These are phyloP conservation scores for Brassica carinata DNA, from an alignment of 345 rosid genomes.

Conservation along the genomic window DNA sequence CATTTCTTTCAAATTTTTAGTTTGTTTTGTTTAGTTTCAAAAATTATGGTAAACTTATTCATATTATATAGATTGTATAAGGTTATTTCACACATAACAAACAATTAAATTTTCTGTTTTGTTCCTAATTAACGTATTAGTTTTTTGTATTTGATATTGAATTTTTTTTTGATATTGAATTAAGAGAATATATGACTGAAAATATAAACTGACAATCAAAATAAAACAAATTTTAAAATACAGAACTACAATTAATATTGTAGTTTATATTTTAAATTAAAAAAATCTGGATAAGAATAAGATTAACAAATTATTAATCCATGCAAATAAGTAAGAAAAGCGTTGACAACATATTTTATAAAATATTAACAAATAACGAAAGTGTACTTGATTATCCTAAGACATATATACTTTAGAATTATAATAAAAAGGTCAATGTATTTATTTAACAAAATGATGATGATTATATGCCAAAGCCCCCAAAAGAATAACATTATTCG, in stretches of 20 bases:
- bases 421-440: slow-evolving; percentile 2
- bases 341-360: background rate
- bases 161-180: too few relatives aligned
- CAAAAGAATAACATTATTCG: slow-evolving; percentile 19
- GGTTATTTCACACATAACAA: too few relatives aligned
- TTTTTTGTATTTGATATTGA: too few relatives aligned
- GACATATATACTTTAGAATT: slow-evolving; percentile 13
- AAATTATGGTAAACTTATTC: too few relatives aligned
- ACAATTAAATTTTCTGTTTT: too few relatives aligned
- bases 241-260: too few relatives aligned
- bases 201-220: too few relatives aligned
- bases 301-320: background rate
- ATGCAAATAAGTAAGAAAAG: background rate
- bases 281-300: slow-evolving; percentile 1
- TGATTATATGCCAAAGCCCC: slow-evolving; percentile 15
- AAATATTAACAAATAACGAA: background rate
- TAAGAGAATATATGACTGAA: too few relatives aligned
- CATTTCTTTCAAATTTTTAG: background rate
- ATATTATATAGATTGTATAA: too few relatives aligned
- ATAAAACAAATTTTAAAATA: too few relatives aligned
- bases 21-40: too few relatives aligned
- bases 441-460: background rate
- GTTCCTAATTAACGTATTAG: too few relatives aligned
- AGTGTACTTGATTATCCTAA: slow-evolving; percentile 31
- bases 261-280: background rate